phyloP scores from a whole-genome alignment of 352 stramenopile genomes.

The Phytophthora sp. region DNA sequence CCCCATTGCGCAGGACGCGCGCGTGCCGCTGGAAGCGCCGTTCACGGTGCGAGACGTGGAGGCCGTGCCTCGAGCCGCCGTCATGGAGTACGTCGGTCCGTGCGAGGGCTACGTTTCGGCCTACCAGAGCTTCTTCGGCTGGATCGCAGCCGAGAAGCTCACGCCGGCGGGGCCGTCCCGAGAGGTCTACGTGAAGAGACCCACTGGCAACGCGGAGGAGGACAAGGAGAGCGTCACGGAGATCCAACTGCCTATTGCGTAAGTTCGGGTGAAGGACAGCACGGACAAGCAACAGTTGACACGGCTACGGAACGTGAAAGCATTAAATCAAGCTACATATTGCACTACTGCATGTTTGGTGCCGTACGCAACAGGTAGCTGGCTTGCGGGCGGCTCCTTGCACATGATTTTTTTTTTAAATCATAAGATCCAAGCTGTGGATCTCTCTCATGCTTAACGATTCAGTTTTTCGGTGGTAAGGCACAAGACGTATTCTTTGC shows the following conservation, averaged over 20 bases:
- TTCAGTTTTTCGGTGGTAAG: no score
- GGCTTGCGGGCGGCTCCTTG: no score
- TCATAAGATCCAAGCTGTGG: no score
- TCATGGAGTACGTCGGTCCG: slow-evolving; percentile 41
- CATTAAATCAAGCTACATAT: no score
- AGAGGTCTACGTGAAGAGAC: slow-evolving; percentile 52
- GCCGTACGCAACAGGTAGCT: no score
- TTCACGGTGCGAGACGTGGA: slow-evolving; percentile 33
- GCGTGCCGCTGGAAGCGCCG: slow-evolving; percentile 15
- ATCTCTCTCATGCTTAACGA: no score
- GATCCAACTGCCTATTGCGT: slow-evolving; percentile 39
- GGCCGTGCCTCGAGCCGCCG: slow-evolving; percentile 29
- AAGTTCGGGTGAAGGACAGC: neutral
- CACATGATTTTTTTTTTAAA: no score
- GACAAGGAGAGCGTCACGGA: slow-evolving; percentile 29
- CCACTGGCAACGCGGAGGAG: slow-evolving; percentile 26
- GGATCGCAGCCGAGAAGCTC: slow-evolving; percentile 39
- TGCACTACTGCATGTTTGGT: no score
- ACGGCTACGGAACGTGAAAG: no score
- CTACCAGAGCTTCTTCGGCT: slow-evolving; percentile 47
- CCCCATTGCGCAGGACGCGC: slow-evolving; percentile 31
- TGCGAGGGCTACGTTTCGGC: slow-evolving; percentile 27
- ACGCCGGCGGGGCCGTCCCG: slow-evolving; percentile 33
- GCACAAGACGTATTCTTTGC: slow-evolving; percentile 49
- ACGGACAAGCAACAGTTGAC: no score